Base-by-base conservation (phyloP, 106 monocot species). In the Chionographis japonica region DNA sequence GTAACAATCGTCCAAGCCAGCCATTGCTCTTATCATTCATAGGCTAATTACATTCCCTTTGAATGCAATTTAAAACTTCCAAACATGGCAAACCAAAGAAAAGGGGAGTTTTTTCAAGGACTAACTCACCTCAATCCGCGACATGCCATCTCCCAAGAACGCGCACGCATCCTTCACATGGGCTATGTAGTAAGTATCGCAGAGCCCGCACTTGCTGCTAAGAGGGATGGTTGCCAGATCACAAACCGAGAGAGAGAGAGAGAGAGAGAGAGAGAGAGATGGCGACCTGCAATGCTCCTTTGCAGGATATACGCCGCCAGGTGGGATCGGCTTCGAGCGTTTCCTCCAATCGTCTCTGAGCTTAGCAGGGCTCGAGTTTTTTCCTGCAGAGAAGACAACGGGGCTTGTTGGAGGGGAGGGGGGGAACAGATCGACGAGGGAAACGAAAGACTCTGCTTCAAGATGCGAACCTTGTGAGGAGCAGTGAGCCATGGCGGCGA, bases 91-190 rank as follows among this genome's bases (percentile, higher is more conserved):
- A 27, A 27, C 27, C 27, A 27, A 27, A 27, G 27, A 27, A 39
- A 18, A 13, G 50, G 39, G 50, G 40, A 37, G 5, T 40, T 13
- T 36, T 9, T 13, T 3, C 40, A 40, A 52, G 27, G n/a, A n/a
- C n/a, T n/a, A 60, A 37, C 54, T 59, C 40, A 94, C 94, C 84
- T 94, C 90, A 15, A 94, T 85, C 74, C 83, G 72, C 4, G 95
- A 88, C 95, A 95, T 95, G 67, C 95, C 95, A 17, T 91, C 91
- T 9, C 95, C 95, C 10, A 95, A 71, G 77, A 95, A 95, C 40
- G 95, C 95, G 65, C 95, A 95, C 0, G 95, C 91, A 49, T 81
- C 71, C 81, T 80, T 88, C 37, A 95, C 95, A 63, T 95, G 95
- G 2, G 88, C 88, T 16, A 95, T 84, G 68, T 95, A 95, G 72